Evolutionary conservation across 805 yeast species (phyloP).

Genomic region (Candida ipomoeae): DNA sequence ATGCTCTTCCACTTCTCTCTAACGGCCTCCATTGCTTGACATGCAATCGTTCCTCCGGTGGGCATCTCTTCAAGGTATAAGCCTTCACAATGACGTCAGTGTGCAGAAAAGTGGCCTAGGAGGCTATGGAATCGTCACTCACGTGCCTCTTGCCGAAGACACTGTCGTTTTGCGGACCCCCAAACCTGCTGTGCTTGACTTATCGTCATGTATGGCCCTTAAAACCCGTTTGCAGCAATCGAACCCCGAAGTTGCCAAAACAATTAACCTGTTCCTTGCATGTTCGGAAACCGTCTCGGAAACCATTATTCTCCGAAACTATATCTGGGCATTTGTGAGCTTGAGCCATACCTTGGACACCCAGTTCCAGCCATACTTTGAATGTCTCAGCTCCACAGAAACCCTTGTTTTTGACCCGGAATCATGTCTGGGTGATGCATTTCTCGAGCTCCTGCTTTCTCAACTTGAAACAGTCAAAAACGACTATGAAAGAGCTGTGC

Average conservation of each 20-base stretch:
- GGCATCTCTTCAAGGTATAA: slow-evolving; percentile 8
- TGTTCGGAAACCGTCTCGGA: slow-evolving; percentile 8
- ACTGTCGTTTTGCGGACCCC: slow-evolving; percentile 13
- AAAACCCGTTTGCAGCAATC: neutral
- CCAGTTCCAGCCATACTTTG: slow-evolving; percentile 11
- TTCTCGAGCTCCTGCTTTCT: neutral
- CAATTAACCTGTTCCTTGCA: neutral
- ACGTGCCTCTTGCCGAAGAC: slow-evolving; percentile 1
- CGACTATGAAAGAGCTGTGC: slow-evolving; percentile 1
- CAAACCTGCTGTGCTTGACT: slow-evolving; percentile 6
- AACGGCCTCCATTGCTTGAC: neutral
- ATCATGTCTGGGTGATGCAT: neutral
- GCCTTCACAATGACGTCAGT: slow-evolving; percentile 2
- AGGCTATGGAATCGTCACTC: slow-evolving; percentile 13
- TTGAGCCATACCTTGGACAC: neutral
- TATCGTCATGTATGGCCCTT: slow-evolving; percentile 4
- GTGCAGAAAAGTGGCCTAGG: slow-evolving; percentile 12
- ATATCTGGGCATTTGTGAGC: slow-evolving; percentile 12
- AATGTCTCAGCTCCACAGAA: slow-evolving; percentile 10
- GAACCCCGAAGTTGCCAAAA: neutral
- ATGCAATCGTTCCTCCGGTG: slow-evolving; percentile 2
- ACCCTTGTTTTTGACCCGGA: slow-evolving; percentile 7
- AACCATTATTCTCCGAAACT: slow-evolving; percentile 14
- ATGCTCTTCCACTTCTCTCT: neutral
- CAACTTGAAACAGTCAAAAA: neutral